phyloP scores from a whole-genome alignment of 2,329 filamentous ascomycete species.

The Lasiodiplodia citricola region DNA sequence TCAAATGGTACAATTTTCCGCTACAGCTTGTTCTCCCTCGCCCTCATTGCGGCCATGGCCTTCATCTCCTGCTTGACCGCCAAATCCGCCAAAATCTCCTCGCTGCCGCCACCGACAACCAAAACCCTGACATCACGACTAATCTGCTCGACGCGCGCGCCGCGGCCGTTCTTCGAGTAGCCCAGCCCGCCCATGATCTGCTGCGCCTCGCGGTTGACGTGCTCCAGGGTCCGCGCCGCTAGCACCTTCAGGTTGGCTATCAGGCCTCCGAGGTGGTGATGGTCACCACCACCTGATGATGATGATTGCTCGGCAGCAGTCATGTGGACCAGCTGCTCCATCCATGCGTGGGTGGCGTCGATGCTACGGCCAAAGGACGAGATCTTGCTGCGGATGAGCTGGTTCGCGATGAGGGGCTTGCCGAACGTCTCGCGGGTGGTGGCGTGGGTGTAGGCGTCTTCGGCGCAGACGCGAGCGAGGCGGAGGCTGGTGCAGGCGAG shows the following conservation, averaged over 20 bases:
- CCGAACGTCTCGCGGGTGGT: slow-evolving; percentile 40
- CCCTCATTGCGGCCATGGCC: slow-evolving; percentile 23
- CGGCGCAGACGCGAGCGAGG: slow-evolving; percentile 35
- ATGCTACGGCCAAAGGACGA: slow-evolving; percentile 39
- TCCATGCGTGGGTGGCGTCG: slow-evolving; percentile 37
- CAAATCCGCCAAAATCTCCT: slow-evolving; percentile 39
- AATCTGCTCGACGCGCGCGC: not conserved
- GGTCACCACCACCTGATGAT: not conserved
- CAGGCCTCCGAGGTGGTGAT: not conserved
- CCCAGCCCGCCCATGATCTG: slow-evolving; percentile 14
- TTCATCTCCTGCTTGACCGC: slow-evolving; percentile 40
- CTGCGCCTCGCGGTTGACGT: slow-evolving; percentile 3
- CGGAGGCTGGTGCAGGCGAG: slow-evolving; percentile 39
- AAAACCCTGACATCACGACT: not conserved
- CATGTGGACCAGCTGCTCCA: slow-evolving; percentile 38
- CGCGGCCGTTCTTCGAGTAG: slow-evolving; percentile 5
- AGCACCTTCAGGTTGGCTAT: not conserved
- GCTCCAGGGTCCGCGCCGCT: not conserved
- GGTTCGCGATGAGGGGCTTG: slow-evolving; percentile 40
- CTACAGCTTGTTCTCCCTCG: not conserved
- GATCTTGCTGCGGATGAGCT: slow-evolving; percentile 40
- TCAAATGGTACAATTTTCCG: not conserved
- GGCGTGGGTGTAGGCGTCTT: slow-evolving; percentile 39
- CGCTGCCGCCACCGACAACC: slow-evolving; percentile 31
- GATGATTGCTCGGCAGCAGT: slow-evolving; percentile 28